Evolutionary conservation across 1,139 yeast species (phyloP).

Genomic region (Candida sojae): DNA sequence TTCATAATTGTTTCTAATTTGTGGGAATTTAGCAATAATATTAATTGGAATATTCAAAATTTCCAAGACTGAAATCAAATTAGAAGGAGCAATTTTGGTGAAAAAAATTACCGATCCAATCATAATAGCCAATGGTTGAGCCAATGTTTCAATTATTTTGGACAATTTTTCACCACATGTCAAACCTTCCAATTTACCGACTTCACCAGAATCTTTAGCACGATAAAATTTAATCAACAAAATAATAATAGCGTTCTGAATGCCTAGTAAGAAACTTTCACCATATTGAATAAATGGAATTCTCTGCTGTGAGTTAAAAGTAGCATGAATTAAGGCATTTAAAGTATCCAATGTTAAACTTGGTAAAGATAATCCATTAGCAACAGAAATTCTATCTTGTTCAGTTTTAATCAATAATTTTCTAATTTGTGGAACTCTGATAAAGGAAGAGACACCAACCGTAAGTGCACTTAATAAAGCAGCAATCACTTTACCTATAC

Average conservation of each 20-base stretch:
- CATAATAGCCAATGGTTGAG: conserved; percentile 30
- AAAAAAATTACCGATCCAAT: conserved; percentile 30
- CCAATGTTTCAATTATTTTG: conserved; percentile 21
- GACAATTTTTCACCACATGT: conserved; percentile 21
- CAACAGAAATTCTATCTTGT: conserved; percentile 31
- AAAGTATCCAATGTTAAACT: conserved; percentile 41
- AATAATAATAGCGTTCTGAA: conserved; percentile 42
- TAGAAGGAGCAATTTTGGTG: conserved; percentile 33
- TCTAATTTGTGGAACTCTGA: conserved; percentile 45
- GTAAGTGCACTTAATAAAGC: conserved; percentile 35
- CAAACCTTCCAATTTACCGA: conserved; percentile 15
- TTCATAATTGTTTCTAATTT: conserved; percentile 47
- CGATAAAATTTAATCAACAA: conserved; percentile 40
- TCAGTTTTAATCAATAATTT: conserved; percentile 32
- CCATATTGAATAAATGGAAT: conserved; percentile 45
- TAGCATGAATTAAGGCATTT: conserved; percentile 42
- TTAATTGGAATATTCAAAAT: conserved; percentile 55
- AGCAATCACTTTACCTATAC: conserved; percentile 38
- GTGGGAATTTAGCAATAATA: conserved; percentile 57
- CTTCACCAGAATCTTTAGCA: conserved; percentile 19
- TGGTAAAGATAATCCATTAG: conserved; percentile 40
- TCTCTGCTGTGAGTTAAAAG: conserved; percentile 38
- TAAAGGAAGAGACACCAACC: conserved; percentile 44
- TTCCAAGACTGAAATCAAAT: conserved; percentile 40
- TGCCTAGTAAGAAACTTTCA: conserved; percentile 41